Evolutionary conservation across 495 filamentous ascomycete species (phyloP), one percentile per base, ranked within the genome.

Genomic region (Halenospora varia): DNA sequence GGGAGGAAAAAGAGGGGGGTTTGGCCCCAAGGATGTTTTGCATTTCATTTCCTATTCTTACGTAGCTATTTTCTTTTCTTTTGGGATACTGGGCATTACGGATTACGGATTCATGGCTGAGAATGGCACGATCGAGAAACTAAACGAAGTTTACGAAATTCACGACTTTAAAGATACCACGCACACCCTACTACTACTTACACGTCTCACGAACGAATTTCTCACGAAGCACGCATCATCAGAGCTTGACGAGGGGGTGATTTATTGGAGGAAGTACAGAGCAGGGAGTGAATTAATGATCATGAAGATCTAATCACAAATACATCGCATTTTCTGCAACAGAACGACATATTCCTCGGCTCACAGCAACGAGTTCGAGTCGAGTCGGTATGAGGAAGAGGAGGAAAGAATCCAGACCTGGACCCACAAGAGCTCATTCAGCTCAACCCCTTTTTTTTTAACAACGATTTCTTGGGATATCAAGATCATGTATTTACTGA

Each of bases 291-390:
- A 45, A 24, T 59, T 47, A 51, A 61, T 61, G 59, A 56, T 61
- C 59, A 61, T 56, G 45, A 60, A 60, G 57, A 56, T 61, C 59
- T 48, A 24, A 24, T 53, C 51, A n/a, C 29, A 6, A 6, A 35
- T 35, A 35, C 29, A 35, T 26, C 20, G n/a, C 24, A 23, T 47
- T 56, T 56, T 56, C 53, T 48, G 13, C 29, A 35, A 35, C 29
- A 35, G 29, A 35, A 35, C 29, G 29, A 35, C 29, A 13, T 13
- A 35, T 35, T 35, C 29, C 29, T 35, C 29, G 29, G 4, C 29
- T 35, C 29, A 13, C 6, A 35, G 13, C 6, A 35, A 13, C 29
- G 29, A 35, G 29, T 35, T 35, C 29, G 29, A 35, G 29, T 45
- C 42, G 42, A 45, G 42, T 20, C 42, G 42, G 42, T 9, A 20